phyloP scores from a whole-genome alignment of 495 filamentous ascomycete species.

The Neurospora terricola region DNA sequence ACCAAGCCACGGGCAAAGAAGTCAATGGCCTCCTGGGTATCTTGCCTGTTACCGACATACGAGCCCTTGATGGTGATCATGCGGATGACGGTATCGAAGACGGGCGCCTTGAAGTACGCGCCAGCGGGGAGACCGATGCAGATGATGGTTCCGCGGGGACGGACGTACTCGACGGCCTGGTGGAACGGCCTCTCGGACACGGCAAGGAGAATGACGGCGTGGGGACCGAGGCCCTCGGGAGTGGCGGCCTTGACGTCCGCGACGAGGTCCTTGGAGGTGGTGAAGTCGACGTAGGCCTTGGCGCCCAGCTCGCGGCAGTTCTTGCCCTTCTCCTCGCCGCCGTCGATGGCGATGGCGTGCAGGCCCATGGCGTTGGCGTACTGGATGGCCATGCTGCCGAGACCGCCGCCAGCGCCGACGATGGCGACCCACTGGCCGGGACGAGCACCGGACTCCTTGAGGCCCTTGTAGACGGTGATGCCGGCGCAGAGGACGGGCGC shows the following conservation, averaged over 20 bases:
- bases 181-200: conserved; percentile 87
- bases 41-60: conserved; percentile 85
- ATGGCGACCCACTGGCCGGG: conserved; percentile 77
- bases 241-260: conserved; percentile 71
- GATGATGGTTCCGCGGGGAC: conserved; percentile 67
- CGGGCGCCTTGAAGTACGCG: conserved; percentile 69
- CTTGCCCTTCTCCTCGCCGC: conserved; percentile 63
- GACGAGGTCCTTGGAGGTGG: conserved; percentile 61
- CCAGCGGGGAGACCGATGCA: conserved; percentile 77
- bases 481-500: conserved; percentile 80
- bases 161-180: conserved; percentile 74
- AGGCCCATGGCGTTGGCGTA: conserved; percentile 88
- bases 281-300: conserved; percentile 67
- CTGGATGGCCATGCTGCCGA: conserved; percentile 74
- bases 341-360: conserved; percentile 66
- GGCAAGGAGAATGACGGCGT: conserved; percentile 79
- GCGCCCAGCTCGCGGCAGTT: conserved; percentile 63
- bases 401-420: conserved; percentile 80
- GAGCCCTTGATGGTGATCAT: conserved; percentile 91
- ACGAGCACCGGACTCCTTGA: conserved; percentile 68
- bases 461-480: conserved; percentile 86
- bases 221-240: conserved; percentile 68
- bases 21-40: conserved; percentile 76
- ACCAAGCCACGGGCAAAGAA: conserved; percentile 79
- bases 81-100: conserved; percentile 71